These are phyloP conservation scores for Penicillium sp. DNA, from an alignment of 2,329 filamentous ascomycete species.

Conservation along the genomic window DNA sequence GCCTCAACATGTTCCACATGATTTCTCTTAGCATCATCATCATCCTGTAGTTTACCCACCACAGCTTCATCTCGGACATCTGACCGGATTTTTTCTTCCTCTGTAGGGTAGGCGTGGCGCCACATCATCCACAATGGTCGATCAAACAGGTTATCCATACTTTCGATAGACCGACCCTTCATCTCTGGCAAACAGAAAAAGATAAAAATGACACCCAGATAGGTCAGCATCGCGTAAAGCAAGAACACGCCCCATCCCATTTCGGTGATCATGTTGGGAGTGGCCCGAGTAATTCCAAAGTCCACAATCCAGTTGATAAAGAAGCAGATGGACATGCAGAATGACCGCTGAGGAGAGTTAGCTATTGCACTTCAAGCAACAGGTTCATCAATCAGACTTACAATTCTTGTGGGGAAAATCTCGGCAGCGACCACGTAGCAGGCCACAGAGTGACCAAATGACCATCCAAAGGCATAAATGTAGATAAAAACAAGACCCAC, in stretches of 20 bases:
- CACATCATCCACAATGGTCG: constrained; percentile 44
- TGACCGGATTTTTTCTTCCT: constrained; percentile 35
- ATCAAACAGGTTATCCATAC: constrained; percentile 37
- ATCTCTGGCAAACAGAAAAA: constrained; percentile 35
- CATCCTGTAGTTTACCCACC: constrained; percentile 5
- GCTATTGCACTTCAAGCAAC: not conserved
- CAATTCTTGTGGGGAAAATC: constrained; percentile 31
- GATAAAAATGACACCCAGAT: constrained; percentile 35
- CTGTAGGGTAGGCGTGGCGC: constrained; percentile 41
- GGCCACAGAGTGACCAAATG: constrained; percentile 29
- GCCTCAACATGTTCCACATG: constrained; percentile 18
- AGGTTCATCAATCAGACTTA: constrained; percentile 2
- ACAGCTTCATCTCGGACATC: constrained; percentile 27
- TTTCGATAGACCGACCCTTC: constrained; percentile 33
- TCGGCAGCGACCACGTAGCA: constrained; percentile 31
- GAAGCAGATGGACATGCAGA: constrained; percentile 31
- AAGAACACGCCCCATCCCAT: constrained; percentile 41
- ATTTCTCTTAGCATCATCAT: constrained; percentile 18
- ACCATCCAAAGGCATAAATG: constrained; percentile 34
- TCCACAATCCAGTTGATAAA: constrained; percentile 34
- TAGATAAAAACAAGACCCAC: constrained; percentile 42
- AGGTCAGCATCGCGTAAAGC: constrained; percentile 38
- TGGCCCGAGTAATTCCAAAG: constrained; percentile 32
- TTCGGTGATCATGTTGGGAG: constrained; percentile 37
- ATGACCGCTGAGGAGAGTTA: constrained; percentile 19